phyloP scores from a whole-genome alignment of 768 basidiomycete species.

The Coprinopsis strossmayeri region DNA sequence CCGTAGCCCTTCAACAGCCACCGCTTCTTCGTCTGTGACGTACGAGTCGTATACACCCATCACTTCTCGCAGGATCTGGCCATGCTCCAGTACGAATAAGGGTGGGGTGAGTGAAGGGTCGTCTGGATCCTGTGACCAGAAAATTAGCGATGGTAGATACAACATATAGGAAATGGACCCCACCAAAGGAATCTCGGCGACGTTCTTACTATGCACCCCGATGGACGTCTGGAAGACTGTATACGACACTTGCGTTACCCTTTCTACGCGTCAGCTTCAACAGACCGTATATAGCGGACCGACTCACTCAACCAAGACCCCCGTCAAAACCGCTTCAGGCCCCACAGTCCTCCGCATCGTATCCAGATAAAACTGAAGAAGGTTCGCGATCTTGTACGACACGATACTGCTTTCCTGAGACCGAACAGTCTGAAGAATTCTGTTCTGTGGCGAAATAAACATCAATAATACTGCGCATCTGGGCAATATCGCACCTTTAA shows the following conservation, averaged over 20 bases:
- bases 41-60: constrained; percentile 87
- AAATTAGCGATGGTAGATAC: too few relatives aligned
- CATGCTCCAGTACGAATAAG: constrained; percentile 71
- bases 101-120: constrained; percentile 73
- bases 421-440: constrained; percentile 89
- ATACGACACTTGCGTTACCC: constrained; percentile 77
- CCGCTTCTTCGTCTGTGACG: constrained; percentile 57
- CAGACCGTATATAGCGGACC: constrained; percentile 18
- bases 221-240: constrained; percentile 86
- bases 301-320: constrained; percentile 88
- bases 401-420: constrained; percentile 92
- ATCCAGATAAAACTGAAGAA: constrained; percentile 90
- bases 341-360: constrained; percentile 95
- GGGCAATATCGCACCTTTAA: constrained; percentile 74
- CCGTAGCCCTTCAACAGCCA: constrained; percentile 28
- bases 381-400: constrained; percentile 87
- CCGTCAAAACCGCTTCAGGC: constrained; percentile 68
- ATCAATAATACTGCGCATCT: background rate
- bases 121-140: constrained; percentile 49
- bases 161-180: constrained; percentile 15
- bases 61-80: constrained; percentile 80
- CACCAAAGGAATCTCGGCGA: constrained; percentile 50
- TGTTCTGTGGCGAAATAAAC: constrained; percentile 39
- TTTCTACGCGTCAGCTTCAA: too few relatives aligned
- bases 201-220: constrained; percentile 71